A percentile compares a stretch with the other conserved stretches of the same genome.
Evolutionary conservation across 2,329 filamentous ascomycete genomes (phyloP).

Genomic region (Zymoseptoria pseudotritici): DNA sequence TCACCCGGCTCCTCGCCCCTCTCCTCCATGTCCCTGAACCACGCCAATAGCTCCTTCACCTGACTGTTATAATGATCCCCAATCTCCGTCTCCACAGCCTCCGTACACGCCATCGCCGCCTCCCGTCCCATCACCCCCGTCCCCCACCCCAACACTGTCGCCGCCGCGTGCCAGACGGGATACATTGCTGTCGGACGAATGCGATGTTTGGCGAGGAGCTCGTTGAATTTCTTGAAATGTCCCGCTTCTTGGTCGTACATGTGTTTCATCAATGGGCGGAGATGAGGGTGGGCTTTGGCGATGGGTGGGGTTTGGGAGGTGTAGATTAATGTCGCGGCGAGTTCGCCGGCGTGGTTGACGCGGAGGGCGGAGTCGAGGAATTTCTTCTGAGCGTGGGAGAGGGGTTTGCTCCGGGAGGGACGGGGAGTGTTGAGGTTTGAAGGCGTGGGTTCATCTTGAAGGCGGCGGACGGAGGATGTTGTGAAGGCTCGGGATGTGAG

Average conservation of each 20-base stretch:
- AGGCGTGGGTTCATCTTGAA: constrained; percentile 16
- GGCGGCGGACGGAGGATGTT: constrained; percentile 9
- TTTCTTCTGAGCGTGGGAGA: constrained; percentile 52
- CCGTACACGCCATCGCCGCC: constrained; percentile 96
- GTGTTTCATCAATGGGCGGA: constrained; percentile 86
- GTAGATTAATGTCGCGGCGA: constrained; percentile 95
- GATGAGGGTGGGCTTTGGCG: constrained; percentile 71
- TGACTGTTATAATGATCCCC: constrained; percentile 93
- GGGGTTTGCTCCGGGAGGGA: constrained; percentile 14
- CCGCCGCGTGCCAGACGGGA: constrained; percentile 76
- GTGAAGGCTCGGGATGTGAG: constrained; percentile 11
- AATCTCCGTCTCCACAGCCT: constrained; percentile 97
- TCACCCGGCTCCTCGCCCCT: constrained; percentile 72
- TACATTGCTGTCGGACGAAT: constrained; percentile 90
- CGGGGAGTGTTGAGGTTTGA: constrained; percentile 13
- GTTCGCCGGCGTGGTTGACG: constrained; percentile 94
- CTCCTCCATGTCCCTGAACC: constrained; percentile 67
- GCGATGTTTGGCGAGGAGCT: constrained; percentile 73
- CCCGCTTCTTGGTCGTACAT: constrained; percentile 96
- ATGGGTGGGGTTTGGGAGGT: constrained; percentile 78
- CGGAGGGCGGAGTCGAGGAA: constrained; percentile 77
- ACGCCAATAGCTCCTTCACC: constrained; percentile 71
- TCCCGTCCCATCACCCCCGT: constrained; percentile 85
- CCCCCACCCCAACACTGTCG: constrained; percentile 76
- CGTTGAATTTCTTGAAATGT: constrained; percentile 81